Conservation (phyloP, 148 eudicot species). For the Gaultheria prostrata region DNA sequence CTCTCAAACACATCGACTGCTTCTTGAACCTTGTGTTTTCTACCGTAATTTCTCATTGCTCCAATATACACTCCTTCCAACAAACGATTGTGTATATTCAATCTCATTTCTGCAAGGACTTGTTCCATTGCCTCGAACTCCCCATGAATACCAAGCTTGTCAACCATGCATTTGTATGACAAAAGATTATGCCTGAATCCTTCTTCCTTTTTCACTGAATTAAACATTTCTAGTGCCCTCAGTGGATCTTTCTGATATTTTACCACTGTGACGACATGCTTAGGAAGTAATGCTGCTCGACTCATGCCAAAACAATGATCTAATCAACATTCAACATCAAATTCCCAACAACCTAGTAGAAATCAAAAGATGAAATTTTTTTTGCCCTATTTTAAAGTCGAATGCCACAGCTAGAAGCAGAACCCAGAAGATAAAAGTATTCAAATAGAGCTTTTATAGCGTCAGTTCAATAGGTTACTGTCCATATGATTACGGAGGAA, state of each 20-base stretch:
- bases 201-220: slow-evolving; percentile 65
- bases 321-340: neutral
- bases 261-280: slow-evolving; percentile 85
- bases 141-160: slow-evolving; percentile 75
- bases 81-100: slow-evolving; percentile 46
- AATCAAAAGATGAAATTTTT: neutral
- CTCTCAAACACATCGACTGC: slow-evolving; percentile 89
- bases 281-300: slow-evolving; percentile 59
- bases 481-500: neutral
- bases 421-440: neutral
- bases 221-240: slow-evolving; percentile 82
- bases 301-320: slow-evolving; percentile 43
- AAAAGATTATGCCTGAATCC: slow-evolving; percentile 68
- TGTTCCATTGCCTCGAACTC: slow-evolving; percentile 79
- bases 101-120: slow-evolving; percentile 66
- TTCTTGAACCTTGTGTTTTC: slow-evolving; percentile 67
- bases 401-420: slow-evolving; percentile 7
- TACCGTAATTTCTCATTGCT: slow-evolving; percentile 85
- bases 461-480: neutral
- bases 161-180: slow-evolving; percentile 68
- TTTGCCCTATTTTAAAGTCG: neutral
- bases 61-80: slow-evolving; percentile 81
- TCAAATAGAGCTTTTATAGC: neutral
- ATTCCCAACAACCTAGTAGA: slow-evolving; percentile 17
- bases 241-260: slow-evolving; percentile 77